These are phyloP conservation scores for Monosporascus sp. DNA, from an alignment of 2,329 filamentous ascomycete genomes.

Conservation along the genomic window DNA sequence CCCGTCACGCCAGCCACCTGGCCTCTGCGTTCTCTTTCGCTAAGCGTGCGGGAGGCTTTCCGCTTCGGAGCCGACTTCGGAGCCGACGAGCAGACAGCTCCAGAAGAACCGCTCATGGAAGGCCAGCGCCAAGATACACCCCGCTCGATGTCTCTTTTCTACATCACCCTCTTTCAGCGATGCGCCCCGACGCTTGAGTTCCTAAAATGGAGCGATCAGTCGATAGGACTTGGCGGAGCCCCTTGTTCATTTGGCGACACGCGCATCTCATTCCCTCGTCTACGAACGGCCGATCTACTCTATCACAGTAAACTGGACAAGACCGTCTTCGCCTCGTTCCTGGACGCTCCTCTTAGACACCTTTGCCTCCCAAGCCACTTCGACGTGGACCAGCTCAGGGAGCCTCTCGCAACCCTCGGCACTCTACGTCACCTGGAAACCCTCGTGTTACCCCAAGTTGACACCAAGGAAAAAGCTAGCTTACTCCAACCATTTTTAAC, in stretches of 20 bases:
- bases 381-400: background rate
- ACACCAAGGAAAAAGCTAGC: no score
- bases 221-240: background rate
- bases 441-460: background rate
- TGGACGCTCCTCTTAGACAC: background rate
- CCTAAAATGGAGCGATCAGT: background rate
- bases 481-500: background rate
- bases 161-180: background rate
- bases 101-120: background rate
- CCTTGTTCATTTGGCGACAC: background rate
- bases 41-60: background rate
- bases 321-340: background rate
- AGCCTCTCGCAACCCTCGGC: background rate
- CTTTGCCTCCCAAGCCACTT: background rate
- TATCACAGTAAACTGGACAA: background rate
- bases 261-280: background rate
- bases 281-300: background rate
- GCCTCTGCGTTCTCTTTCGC: background rate
- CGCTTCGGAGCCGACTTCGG: no score
- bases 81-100: no score
- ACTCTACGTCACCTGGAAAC: background rate
- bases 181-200: slow-evolving; percentile 2
- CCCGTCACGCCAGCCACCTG: background rate
- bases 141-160: background rate
- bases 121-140: background rate